phyloP scores from a whole-genome alignment of 805 yeast genomes.

The Candida ovalis region DNA sequence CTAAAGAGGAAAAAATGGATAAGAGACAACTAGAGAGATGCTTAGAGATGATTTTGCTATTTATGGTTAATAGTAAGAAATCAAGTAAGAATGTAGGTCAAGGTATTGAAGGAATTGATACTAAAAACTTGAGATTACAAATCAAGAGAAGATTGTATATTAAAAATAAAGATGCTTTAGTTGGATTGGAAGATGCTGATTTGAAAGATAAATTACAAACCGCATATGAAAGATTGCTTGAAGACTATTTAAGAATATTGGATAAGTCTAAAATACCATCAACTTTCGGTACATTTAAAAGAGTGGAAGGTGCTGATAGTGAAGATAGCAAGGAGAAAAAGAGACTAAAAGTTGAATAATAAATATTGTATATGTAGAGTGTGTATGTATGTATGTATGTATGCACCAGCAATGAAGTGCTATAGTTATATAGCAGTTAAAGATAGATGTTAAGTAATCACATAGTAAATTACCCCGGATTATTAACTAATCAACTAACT shows the following conservation, averaged over 20 bases:
- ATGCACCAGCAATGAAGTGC: not conserved
- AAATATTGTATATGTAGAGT: not conserved
- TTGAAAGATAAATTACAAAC: conserved; percentile 68
- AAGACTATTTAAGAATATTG: conserved; percentile 65
- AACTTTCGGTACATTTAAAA: conserved; percentile 7
- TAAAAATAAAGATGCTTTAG: conserved; percentile 77
- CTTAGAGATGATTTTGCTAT: conserved; percentile 67
- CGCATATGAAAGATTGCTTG: conserved; percentile 65
- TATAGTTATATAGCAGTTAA: not conserved
- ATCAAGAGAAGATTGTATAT: conserved; percentile 73
- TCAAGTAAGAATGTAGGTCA: not conserved
- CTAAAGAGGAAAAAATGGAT: conserved; percentile 54
- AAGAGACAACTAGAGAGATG: conserved; percentile 74
- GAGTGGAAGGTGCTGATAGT: conserved; percentile 3
- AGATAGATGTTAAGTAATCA: not conserved
- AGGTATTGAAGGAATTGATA: conserved; percentile 22
- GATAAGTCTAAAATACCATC: conserved; percentile 21
- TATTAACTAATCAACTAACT: not conserved
- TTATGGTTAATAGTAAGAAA: conserved; percentile 28
- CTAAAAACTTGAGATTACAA: conserved; percentile 45
- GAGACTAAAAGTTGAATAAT: not conserved
- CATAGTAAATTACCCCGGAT: not conserved
- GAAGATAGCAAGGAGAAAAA: conserved; percentile 1
- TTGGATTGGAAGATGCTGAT: conserved; percentile 59
- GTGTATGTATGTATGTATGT: conserved; percentile 1